phyloP scores from a whole-genome alignment of 345 rosid species.

The Gossypium herbaceum region DNA sequence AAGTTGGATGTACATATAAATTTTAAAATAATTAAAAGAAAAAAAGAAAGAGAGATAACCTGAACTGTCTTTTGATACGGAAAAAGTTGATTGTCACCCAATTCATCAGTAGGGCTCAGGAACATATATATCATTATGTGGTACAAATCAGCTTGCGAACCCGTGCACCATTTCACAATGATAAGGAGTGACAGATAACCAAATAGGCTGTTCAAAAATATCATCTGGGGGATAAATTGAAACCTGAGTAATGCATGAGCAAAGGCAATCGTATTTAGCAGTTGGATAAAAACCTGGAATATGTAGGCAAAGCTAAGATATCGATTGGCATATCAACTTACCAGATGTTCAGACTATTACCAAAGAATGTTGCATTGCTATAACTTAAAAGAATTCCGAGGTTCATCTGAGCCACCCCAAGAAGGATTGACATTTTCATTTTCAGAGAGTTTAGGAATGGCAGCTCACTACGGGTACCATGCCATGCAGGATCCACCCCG shows the following conservation, averaged over 20 bases:
- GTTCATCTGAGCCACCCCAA: conserved; percentile 97
- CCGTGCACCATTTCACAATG: conserved; percentile 84
- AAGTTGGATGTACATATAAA: neutral
- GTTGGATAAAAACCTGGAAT: neutral
- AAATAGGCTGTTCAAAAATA: conserved; percentile 84
- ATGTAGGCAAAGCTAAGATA: conserved; percentile 14
- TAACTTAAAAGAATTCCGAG: conserved; percentile 90
- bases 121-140: conserved; percentile 97
- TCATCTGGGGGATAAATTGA: conserved; percentile 89
- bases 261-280: neutral
- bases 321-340: conserved; percentile 25
- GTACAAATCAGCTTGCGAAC: conserved; percentile 91
- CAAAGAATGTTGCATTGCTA: conserved; percentile 76
- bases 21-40: neutral
- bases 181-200: conserved; percentile 85
- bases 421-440: conserved; percentile 98
- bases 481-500: conserved; percentile 96
- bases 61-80: conserved; percentile 68
- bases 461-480: conserved; percentile 80
- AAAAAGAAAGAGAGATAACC: conserved; percentile 38
- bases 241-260: conserved; percentile 58
- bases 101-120: conserved; percentile 82
- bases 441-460: conserved; percentile 92
- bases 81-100: conserved; percentile 89
- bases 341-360: conserved; percentile 64